Base-by-base conservation (phyloP, 495 filamentous ascomycete genomes). In the Xylaria venustula region DNA sequence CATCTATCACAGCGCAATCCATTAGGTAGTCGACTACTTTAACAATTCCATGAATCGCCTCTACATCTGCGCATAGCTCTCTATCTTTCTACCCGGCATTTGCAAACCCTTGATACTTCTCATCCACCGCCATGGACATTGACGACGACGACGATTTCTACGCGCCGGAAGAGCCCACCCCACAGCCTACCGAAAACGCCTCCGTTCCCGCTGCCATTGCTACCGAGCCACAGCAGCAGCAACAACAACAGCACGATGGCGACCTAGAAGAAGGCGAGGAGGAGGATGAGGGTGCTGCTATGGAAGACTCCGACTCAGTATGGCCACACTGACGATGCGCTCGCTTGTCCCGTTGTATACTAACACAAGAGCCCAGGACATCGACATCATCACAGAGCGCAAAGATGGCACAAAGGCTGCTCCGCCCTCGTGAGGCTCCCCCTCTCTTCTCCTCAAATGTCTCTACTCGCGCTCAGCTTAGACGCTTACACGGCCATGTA, bases 381-480 rank as follows among this genome's bases (percentile, higher is more conserved):
- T 98, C 65, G 92, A 98, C 67, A 95, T 98, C 67, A 95, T 97
- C 65, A 92, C 90, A 60, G 94, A 93, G 65, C 77, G 83, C 32
- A 90, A 94, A 74, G 91, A 92, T 53, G 88, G 88, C 60, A 76
- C 85, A 11, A 88, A 88, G 59, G 80, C 90, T 42, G 86, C 91
- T 54, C 83, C 90, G 45, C 79, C 85, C 67, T 78, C 84, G 83
- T 84, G 70, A 80, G 85, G 72, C 66, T n/a, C n/a, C n/a, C n/a
- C 65, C 37, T 52, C 56, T 9, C 22, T 55, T 12, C 34, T 32
- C 7, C 49, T 23, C n/a, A 19, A n/a, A n/a, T 20, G 19, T n/a
- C 41, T 57, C 8, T 15, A 8, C 17, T 32, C 47, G 20, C 22
- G 22, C 49, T 52, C 36, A n/a, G n/a, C n/a, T n/a, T n/a, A n/a